Percentiles rank a stretch among this genome's conserved stretches.
Conservation (phyloP, 2,329 filamentous ascomycete species). For the Cercospora janseana region DNA sequence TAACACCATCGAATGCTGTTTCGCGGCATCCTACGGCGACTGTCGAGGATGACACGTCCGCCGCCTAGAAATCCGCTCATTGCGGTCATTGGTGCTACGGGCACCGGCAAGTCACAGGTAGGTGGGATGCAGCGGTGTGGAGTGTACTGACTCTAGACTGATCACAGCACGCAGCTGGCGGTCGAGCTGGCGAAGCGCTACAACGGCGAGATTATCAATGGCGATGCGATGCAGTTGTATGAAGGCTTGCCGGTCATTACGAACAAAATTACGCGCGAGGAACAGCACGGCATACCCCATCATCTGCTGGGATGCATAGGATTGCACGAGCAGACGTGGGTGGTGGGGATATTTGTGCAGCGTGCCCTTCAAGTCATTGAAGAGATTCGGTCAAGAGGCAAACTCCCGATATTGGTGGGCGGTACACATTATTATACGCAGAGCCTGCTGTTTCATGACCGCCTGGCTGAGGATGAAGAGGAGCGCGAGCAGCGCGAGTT, state of each 20-base stretch:
- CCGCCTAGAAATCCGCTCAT: constrained; percentile 59
- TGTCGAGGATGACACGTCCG: constrained; percentile 26
- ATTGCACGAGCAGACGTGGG: constrained; percentile 77
- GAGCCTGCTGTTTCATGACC: constrained; percentile 76
- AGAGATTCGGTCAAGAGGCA: constrained; percentile 75
- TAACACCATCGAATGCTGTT: constrained; percentile 15
- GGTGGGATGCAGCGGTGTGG: constrained; percentile 24
- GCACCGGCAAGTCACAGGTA: constrained; percentile 91
- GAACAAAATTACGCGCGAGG: constrained; percentile 77
- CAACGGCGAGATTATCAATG: constrained; percentile 93
- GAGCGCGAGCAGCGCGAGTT: constrained; percentile 33
- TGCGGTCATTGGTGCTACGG: constrained; percentile 82
- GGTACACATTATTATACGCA: constrained; percentile 96
- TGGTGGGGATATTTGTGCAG: constrained; percentile 71
- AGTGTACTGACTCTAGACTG: constrained; percentile 30
- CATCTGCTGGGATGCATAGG: constrained; percentile 80
- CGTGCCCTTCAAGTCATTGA: constrained; percentile 67
- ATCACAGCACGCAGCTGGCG: constrained; percentile 65
- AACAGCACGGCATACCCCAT: constrained; percentile 78
- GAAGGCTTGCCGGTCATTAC: constrained; percentile 88
- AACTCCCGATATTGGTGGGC: constrained; percentile 84
- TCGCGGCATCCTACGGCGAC: constrained; percentile 9
- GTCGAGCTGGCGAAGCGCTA: constrained; percentile 80
- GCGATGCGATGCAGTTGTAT: constrained; percentile 98
- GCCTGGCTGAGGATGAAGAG: constrained; percentile 54